Percentiles rank a stretch among this genome's conserved stretches.
These are phyloP conservation scores for Vitis rotundifolia DNA, from an alignment of 164 flowering plant genomes.

Conservation along the genomic window DNA sequence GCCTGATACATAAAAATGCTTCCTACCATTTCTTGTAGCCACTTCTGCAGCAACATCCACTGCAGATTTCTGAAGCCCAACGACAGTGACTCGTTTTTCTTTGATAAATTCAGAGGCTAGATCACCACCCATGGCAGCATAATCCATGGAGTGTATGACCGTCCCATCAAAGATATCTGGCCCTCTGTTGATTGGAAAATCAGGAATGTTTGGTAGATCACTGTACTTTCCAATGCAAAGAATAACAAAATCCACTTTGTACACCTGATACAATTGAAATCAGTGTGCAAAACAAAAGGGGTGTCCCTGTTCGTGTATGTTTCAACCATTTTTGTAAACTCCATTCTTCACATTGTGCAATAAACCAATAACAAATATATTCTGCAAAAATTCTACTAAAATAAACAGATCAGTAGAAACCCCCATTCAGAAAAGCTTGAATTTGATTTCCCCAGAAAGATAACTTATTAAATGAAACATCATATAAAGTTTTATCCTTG, in stretches of 20 bases:
- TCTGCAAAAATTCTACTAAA: no score
- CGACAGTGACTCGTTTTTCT: constrained; percentile 41
- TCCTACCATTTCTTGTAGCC: constrained; percentile 38
- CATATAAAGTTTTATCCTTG: background rate
- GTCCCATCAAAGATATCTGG: constrained; percentile 50
- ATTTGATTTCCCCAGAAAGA: no score
- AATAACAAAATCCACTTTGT: constrained; percentile 32
- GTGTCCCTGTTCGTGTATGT: no score
- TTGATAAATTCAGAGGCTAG: constrained; percentile 33
- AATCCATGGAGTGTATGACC: constrained; percentile 67
- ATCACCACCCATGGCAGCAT: constrained; percentile 46
- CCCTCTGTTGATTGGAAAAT: constrained; percentile 40
- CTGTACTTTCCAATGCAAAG: constrained; percentile 49
- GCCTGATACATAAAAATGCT: background rate
- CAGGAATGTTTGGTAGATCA: constrained; percentile 53
- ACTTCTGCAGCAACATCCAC: constrained; percentile 50
- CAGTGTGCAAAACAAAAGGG: no score
- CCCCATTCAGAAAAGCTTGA: no score
- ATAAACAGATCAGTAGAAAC: no score
- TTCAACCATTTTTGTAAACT: no score
- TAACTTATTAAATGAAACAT: no score
- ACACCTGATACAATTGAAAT: constrained; percentile 19
- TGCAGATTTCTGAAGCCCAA: constrained; percentile 61
- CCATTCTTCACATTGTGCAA: no score
- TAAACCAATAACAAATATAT: no score